Base-by-base conservation (phyloP, 1,284 basidiomycete genomes). In the Ganoderma meredithae region DNA sequence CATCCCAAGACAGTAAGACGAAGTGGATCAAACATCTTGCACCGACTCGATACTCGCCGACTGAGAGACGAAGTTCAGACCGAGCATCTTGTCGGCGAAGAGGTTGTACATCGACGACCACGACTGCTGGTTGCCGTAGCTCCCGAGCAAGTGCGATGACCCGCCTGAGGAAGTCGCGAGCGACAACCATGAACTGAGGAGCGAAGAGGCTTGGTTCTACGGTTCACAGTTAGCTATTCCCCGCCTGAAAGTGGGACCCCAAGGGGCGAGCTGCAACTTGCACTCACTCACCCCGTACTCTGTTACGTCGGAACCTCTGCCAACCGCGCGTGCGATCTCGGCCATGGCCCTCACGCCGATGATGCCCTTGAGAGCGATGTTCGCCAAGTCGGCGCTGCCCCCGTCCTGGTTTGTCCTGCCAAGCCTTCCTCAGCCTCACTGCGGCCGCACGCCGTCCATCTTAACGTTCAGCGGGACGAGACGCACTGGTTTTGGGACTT, bases 301-400 rank as follows among this genome's bases (percentile, higher is more conserved):
- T 6, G 79, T 75, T 39, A 82, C 82, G 69, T 82, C 81, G 9
- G 75, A 77, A 0, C 73, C 77, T 65, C 89, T 78, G 0, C 87
- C 88, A 9, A 90, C 70, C 22, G 86, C 75, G 1, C 77, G 74
- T 1, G 83, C 83, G 52, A 92, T 89, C 66, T 86, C 81, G 0
- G 86, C 81, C 89, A 92, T 91, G 10, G 84, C 89, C 70, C 84
- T 85, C 74, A 93, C 91, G 31, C 89, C 90, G 59, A 90, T 80
- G 68, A 92, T 90, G 7, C 90, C 76, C 56, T 93, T 93, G 79
- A 93, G 88, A 0, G 90, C 90, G 22, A 92, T 83, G 73, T 94
- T 92, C 15, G 91, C 92, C 78, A 92, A 89, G 75, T 93, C 86
- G 7, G 22, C 67, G 31, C 15, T 40, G 52, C 72, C 62, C 7